Evolutionary conservation across 2,329 filamentous ascomycete species (phyloP).

Genomic region (Beauveria caledonica): DNA sequence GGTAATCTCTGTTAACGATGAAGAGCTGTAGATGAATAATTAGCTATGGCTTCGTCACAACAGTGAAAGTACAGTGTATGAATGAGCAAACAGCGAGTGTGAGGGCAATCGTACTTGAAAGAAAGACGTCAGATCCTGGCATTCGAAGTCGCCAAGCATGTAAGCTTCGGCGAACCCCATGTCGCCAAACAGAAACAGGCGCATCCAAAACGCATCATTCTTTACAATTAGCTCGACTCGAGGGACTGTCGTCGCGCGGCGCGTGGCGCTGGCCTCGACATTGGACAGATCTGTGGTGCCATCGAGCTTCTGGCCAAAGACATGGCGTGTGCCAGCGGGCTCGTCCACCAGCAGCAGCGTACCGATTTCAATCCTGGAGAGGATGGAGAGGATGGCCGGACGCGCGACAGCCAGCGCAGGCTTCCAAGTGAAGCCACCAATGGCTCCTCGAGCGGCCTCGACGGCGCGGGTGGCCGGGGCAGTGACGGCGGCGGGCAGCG

Average conservation of each 20-base stretch:
- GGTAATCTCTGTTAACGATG: constrained; percentile 56
- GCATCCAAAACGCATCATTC: constrained; percentile 62
- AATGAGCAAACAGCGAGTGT: not conserved
- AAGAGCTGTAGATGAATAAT: constrained; percentile 44
- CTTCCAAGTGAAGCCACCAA: constrained; percentile 39
- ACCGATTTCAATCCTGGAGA: constrained; percentile 39
- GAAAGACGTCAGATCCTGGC: constrained; percentile 57
- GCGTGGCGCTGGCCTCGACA: constrained; percentile 26
- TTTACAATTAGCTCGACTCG: constrained; percentile 50
- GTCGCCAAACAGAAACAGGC: constrained; percentile 60
- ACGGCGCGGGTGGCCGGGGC: constrained; percentile 31
- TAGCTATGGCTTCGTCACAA: not conserved
- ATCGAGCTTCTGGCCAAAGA: constrained; percentile 39
- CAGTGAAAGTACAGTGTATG: not conserved
- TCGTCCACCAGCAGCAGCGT: constrained; percentile 42
- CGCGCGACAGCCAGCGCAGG: constrained; percentile 39
- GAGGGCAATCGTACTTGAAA: constrained; percentile 46
- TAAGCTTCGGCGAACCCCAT: constrained; percentile 70
- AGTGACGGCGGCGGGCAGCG: constrained; percentile 29
- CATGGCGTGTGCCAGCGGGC: constrained; percentile 30
- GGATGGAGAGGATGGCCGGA: constrained; percentile 34
- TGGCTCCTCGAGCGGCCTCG: constrained; percentile 31
- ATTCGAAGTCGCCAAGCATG: constrained; percentile 64
- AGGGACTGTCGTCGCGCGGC: constrained; percentile 28
- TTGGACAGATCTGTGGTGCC: constrained; percentile 27